Base-by-base conservation (phyloP, 1,284 basidiomycete species). In the Rhodotorula glutinis region DNA sequence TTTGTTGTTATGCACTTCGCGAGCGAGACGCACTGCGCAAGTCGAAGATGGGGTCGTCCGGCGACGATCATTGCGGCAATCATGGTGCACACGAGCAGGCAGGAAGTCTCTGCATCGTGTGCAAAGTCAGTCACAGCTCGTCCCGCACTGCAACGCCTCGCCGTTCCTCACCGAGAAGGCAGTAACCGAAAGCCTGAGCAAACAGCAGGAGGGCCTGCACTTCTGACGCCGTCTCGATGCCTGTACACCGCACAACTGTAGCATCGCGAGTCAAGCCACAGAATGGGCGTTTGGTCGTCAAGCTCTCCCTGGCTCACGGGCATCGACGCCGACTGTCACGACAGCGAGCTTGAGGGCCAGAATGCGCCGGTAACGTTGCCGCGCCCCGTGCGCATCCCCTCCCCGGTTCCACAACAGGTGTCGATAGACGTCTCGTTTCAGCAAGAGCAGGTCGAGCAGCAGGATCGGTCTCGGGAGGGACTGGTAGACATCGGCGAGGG, bases 371-470 rank as follows among this genome's bases (percentile, higher is more conserved):
- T 56, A 27, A 30, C 9, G 4, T 19, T 16, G 19, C 5, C 62
- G 38, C 23, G 53, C 30, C 5, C 10, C 21, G 7, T 38, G 8
- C 4, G 25, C 43, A 2, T 13, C 27, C 4, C 60, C 57, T 3
- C 66, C 63, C 17, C 63, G 60, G 23, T 72, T 72, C 25, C 55
- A 25, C 16, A 72, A 44, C 2, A 72, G n/a, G n/a, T 72, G 71
- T 1, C 66, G 62, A 30, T 67, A 72, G 1, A 70, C 71, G 2
- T 53, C 29, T 11, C 41, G 58, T 14, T 62, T 63, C n/a, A 70
- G 54, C 19, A 72, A 59, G n/a, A 72, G 40, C 16, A 72, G 40
- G 64, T 72, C 59, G 43, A 72, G 53, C 25, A 72, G 46, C n/a
- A 65, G 23, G 33, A 70, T 43, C 3, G 55, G 30, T 44, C 57